A percentile compares a stretch with the other conserved stretches of the same genome.
Conservation (phyloP, 2,329 filamentous ascomycete species). For the Fusarium piperis region DNA sequence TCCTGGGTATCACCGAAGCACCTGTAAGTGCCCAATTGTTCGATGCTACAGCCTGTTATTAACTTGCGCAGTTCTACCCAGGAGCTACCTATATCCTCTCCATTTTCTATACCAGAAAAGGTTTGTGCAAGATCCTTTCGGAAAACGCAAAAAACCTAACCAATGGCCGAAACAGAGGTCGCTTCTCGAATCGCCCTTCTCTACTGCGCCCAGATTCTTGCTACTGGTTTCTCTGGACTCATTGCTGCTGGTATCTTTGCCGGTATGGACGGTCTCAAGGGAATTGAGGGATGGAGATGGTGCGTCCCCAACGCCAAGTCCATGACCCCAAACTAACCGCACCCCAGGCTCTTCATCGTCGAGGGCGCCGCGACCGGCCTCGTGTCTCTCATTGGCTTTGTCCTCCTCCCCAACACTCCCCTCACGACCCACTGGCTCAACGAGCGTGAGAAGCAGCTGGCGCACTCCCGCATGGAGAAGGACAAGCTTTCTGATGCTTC, state of each 20-base stretch:
- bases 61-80: slow-evolving; percentile 48
- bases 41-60: not conserved
- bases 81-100: slow-evolving; percentile 50
- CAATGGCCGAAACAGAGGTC: slow-evolving; percentile 62
- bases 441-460: slow-evolving; percentile 59
- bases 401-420: slow-evolving; percentile 50
- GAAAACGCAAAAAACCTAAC: not conserved
- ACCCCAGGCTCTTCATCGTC: slow-evolving; percentile 51
- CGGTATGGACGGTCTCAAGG: slow-evolving; percentile 53
- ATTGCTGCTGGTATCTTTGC: slow-evolving; percentile 69
- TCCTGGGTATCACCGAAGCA: slow-evolving; percentile 52
- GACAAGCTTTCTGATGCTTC: slow-evolving; percentile 61
- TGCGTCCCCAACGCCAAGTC: not conserved
- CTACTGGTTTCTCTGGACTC: slow-evolving; percentile 73
- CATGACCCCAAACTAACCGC: not conserved
- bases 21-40: slow-evolving; percentile 34
- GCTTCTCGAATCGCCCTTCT: slow-evolving; percentile 68
- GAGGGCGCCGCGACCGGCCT: slow-evolving; percentile 62
- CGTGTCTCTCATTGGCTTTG: slow-evolving; percentile 44
- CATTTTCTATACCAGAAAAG: slow-evolving; percentile 48
- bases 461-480: slow-evolving; percentile 57
- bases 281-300: slow-evolving; percentile 72
- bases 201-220: slow-evolving; percentile 70
- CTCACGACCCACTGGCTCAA: slow-evolving; percentile 56
- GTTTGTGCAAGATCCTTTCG: slow-evolving; percentile 7